Evolutionary conservation across 1,139 yeast genomes (phyloP), one percentile per base, ranked within the genome.

Genomic region (Kurtzmaniella quercitrusa): DNA sequence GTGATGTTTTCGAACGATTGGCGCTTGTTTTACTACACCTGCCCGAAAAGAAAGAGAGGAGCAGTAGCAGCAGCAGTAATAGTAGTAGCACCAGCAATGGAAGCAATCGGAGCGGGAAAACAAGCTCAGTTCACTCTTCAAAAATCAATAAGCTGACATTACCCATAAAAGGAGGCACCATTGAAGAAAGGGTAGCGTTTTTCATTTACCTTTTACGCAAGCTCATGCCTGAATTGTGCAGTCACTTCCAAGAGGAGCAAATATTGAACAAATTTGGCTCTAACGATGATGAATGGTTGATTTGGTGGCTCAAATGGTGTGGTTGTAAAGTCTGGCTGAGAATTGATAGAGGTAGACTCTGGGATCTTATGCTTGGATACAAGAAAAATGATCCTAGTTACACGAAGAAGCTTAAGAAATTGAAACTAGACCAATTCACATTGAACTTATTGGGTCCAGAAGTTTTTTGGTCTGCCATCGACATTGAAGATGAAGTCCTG

Each of bases 291-390:
- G 94, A 86, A 57, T 91, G 97, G 97, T 69, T 90, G 33, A 75
- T 88, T 34, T 91, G 96, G 95, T 91, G 97, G 97, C 70, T 90
- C 51, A 88, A 90, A 58, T 90, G 88, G 74, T 79, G 88, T 57
- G 97, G 97, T n/a, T 79, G 94, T 11, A 86, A 87, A 62, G 91
- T 85, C 8, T 82, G 95, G 80, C 84, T 91, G 43, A 75, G 84
- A 49, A 74, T 75, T 49, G 96, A 89, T 62, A 67, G 96, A 44
- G 96, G 94, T 3, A 73, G 96, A 49, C 73, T 89, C 15, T 91
- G 97, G 97, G 98, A 91, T 66, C 66, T 82, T 53, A 64, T 90
- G 45, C 63, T 91, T 33, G 96, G 96, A 2, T 89, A 93, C 82
- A 75, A 95, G 54, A 68, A 75, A 43, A 70, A 68, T 48, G 60